Evolutionary conservation across 495 filamentous ascomycete species (phyloP).

Genomic region (Neurospora sp.): DNA sequence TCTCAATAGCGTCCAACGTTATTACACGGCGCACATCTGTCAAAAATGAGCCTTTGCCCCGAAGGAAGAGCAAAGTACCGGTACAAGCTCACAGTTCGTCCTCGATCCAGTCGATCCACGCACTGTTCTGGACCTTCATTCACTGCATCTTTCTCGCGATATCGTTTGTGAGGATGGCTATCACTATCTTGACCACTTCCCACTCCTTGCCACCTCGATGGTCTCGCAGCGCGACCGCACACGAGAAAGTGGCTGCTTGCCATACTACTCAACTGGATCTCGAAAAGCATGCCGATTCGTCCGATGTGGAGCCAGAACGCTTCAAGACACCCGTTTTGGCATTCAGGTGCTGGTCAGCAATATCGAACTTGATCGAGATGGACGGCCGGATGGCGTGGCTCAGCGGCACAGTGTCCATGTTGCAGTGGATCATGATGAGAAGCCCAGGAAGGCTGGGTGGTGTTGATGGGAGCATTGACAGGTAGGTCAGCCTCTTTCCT

Average conservation of each 20-base stretch:
- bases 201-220: constrained; percentile 41
- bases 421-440: constrained; percentile 58
- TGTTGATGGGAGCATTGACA: constrained; percentile 72
- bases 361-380: constrained; percentile 58
- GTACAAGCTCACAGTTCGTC: constrained; percentile 6
- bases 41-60: constrained; percentile 3
- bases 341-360: constrained; percentile 63
- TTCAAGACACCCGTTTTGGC: constrained; percentile 58
- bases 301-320: constrained; percentile 15
- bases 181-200: constrained; percentile 37
- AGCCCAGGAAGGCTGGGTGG: constrained; percentile 66
- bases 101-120: constrained; percentile 30
- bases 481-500: constrained; percentile 51
- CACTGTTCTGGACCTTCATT: constrained; percentile 57
- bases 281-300: neutral
- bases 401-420: constrained; percentile 54
- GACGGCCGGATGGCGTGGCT: constrained; percentile 81
- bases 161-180: constrained; percentile 52
- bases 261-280: constrained; percentile 5
- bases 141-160: constrained; percentile 59
- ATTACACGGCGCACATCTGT: constrained; percentile 6
- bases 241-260: constrained; percentile 7
- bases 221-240: constrained; percentile 6
- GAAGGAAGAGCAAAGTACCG: constrained; percentile 3
- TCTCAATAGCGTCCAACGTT: constrained; percentile 44